phyloP scores from a whole-genome alignment of 179 eudicot species.

The Spergularia azorica region DNA sequence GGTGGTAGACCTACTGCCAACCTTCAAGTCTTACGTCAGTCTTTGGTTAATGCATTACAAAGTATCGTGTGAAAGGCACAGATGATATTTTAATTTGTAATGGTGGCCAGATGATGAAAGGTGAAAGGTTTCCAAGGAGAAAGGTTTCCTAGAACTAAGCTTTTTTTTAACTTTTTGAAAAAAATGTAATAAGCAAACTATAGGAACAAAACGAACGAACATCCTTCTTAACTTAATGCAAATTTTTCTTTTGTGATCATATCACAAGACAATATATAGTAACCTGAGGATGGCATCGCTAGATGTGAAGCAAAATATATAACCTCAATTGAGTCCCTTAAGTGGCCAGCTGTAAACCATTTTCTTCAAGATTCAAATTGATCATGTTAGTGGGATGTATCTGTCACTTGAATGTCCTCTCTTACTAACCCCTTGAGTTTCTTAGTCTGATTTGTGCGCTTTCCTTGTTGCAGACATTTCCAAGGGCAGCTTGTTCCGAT shows the following conservation, averaged over 20 bases:
- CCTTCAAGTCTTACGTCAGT: background rate
- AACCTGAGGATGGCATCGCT: no score
- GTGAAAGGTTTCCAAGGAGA: no score
- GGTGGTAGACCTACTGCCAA: no score
- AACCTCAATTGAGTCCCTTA: background rate
- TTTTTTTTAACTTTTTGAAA: background rate
- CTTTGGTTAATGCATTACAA: background rate
- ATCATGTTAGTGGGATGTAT: background rate
- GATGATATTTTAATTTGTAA: background rate
- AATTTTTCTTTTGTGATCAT: background rate
- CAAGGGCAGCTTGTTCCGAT: slow-evolving; percentile 65
- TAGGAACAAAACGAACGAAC: background rate
- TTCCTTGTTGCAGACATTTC: slow-evolving; percentile 49
- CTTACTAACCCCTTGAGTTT: background rate
- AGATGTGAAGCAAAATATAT: background rate
- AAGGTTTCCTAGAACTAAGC: background rate
- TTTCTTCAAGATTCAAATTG: background rate
- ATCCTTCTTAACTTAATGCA: background rate
- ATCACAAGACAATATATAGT: background rate
- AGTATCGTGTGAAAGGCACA: background rate
- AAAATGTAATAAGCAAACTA: background rate
- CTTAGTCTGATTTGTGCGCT: slow-evolving; percentile 10
- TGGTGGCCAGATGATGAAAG: background rate
- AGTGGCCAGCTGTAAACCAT: background rate
- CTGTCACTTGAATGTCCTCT: background rate